Conservation (phyloP, 208 protist genomes). For the Crithidia expoeki region DNA sequence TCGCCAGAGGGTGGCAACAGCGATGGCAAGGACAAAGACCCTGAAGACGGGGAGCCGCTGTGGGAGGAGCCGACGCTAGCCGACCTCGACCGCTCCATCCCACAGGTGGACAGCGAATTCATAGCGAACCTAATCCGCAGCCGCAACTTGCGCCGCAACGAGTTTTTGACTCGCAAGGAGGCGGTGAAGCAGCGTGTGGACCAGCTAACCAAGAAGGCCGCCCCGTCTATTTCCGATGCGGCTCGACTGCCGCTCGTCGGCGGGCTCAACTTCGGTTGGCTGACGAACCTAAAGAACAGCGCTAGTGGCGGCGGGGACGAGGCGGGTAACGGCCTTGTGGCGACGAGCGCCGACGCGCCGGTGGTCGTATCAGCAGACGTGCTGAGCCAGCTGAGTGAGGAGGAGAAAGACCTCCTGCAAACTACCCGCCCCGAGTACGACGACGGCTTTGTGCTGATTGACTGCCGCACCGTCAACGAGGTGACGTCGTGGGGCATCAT, state of each 20-base stretch:
- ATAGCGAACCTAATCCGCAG: slow-evolving; percentile 72
- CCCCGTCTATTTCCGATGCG: slow-evolving; percentile 41
- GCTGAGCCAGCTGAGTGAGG: slow-evolving; percentile 43
- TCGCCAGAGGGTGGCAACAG: not conserved
- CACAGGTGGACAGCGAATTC: slow-evolving; percentile 82
- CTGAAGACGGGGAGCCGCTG: slow-evolving; percentile 15
- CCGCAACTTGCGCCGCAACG: slow-evolving; percentile 50
- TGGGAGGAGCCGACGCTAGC: slow-evolving; percentile 71
- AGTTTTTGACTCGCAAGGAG: slow-evolving; percentile 57
- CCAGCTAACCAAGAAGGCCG: slow-evolving; percentile 41
- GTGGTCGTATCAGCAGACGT: slow-evolving; percentile 49
- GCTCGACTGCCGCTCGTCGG: slow-evolving; percentile 41
- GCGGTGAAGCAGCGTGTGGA: slow-evolving; percentile 52
- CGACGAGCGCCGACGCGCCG: slow-evolving; percentile 36
- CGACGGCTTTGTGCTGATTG: slow-evolving; percentile 76
- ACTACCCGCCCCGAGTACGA: slow-evolving; percentile 72
- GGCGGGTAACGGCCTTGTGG: slow-evolving; percentile 35
- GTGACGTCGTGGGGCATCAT: slow-evolving; percentile 87
- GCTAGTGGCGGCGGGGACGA: not conserved
- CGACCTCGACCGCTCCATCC: slow-evolving; percentile 80
- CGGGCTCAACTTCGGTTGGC: slow-evolving; percentile 35
- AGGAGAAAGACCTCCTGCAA: slow-evolving; percentile 58
- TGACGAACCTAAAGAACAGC: slow-evolving; percentile 15
- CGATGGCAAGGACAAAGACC: not conserved
- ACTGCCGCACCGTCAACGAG: slow-evolving; percentile 87